phyloP scores from a whole-genome alignment of 2,329 filamentous ascomycete species.

The Fusarium irregulare region DNA sequence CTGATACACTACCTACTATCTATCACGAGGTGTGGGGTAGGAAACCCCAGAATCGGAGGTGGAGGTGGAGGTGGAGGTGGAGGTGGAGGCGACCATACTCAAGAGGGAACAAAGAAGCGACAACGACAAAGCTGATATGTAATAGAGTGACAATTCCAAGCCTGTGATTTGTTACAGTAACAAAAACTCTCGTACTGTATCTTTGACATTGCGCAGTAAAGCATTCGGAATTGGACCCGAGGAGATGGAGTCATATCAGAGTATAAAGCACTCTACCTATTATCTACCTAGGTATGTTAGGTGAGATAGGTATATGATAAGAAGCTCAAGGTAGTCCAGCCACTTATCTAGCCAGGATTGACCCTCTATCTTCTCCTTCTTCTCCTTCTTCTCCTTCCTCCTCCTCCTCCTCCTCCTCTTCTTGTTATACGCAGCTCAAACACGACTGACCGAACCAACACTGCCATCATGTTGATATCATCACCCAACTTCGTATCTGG shows the following conservation, averaged over 20 bases:
- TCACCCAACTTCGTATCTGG: conserved; percentile 46
- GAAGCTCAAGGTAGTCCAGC: conserved; percentile 13
- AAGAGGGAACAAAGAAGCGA: conserved; percentile 26
- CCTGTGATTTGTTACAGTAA: conserved; percentile 2
- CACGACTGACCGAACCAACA: background rate
- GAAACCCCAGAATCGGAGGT: conserved; percentile 15
- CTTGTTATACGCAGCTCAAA: background rate
- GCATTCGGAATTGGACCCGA: conserved; percentile 19
- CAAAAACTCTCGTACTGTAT: conserved; percentile 3
- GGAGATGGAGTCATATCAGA: conserved; percentile 23
- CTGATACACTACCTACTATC: background rate
- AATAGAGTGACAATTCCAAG: conserved; percentile 8
- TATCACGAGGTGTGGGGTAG: background rate
- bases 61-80: conserved; percentile 20
- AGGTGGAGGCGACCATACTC: conserved; percentile 24
- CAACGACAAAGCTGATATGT: conserved; percentile 11
- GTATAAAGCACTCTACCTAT: conserved; percentile 2
- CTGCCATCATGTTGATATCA: conserved; percentile 43
- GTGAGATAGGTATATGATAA: conserved; percentile 29
- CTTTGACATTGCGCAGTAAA: conserved; percentile 14
- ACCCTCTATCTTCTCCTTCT: background rate
- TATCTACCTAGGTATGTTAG: background rate
- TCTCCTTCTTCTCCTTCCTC: too few relatives aligned
- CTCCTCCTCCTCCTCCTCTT: background rate
- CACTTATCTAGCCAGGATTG: background rate